Conservation (phyloP, 2,329 filamentous ascomycete species). For the Lasiodiplodia hormozganensis region DNA sequence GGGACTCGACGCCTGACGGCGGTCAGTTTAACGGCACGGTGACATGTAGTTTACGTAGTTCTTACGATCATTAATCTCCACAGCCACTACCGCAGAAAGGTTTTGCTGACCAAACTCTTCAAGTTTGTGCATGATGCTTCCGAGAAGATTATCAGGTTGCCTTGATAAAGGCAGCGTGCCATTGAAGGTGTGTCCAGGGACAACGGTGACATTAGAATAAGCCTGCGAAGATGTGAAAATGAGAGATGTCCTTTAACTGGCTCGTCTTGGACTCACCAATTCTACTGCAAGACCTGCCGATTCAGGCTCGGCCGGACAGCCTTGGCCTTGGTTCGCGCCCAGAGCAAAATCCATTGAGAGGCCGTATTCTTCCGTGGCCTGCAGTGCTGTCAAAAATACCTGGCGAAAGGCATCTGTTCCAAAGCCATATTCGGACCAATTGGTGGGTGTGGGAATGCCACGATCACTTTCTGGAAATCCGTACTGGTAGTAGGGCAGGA, state of each 20-base stretch:
- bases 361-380: slow-evolving; percentile 45
- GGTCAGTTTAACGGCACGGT: background rate
- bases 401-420: slow-evolving; percentile 46
- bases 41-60: background rate
- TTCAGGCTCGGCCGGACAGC: slow-evolving; percentile 48
- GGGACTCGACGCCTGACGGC: background rate
- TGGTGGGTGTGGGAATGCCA: slow-evolving; percentile 34
- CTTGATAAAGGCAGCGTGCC: slow-evolving; percentile 31
- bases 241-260: no score
- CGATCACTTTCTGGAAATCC: slow-evolving; percentile 30
- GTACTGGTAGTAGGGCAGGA: slow-evolving; percentile 36
- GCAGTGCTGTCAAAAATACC: slow-evolving; percentile 38
- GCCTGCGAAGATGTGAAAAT: no score
- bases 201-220: slow-evolving; percentile 32
- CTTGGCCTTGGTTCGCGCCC: slow-evolving; percentile 57
- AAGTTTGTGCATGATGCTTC: slow-evolving; percentile 33
- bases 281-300: slow-evolving; percentile 33
- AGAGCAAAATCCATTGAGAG: slow-evolving; percentile 55
- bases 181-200: slow-evolving; percentile 27
- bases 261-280: slow-evolving; percentile 20
- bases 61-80: background rate
- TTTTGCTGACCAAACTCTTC: slow-evolving; percentile 33
- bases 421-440: slow-evolving; percentile 51
- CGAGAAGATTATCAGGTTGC: slow-evolving; percentile 25
- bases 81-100: slow-evolving; percentile 33